These are phyloP conservation scores for Crithidia sp. DNA, from an alignment of 208 protist genomes.

Conservation along the genomic window DNA sequence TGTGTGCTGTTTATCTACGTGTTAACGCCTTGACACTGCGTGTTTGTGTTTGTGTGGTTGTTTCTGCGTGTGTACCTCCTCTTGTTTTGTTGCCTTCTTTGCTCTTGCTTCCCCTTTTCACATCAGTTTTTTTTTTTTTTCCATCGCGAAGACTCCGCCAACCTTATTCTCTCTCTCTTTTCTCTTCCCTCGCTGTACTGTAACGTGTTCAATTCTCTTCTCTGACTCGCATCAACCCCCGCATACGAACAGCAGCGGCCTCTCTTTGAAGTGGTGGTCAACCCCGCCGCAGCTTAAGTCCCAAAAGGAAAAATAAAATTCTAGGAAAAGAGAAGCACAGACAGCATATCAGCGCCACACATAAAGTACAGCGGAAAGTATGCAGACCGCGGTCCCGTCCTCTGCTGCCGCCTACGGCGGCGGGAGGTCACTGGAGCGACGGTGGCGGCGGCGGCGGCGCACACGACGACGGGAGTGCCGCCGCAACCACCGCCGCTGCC, in stretches of 20 bases:
- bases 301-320: background rate
- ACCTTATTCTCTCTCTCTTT: background rate
- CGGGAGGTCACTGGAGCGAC: constrained; percentile 17
- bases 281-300: too few species aligned
- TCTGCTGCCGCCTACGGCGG: background rate
- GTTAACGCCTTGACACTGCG: too few species aligned
- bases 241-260: too few species aligned
- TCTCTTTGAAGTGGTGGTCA: too few species aligned
- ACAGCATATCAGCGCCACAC: too few species aligned
- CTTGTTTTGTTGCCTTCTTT: background rate
- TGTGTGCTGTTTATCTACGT: too few species aligned
- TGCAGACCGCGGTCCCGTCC: background rate
- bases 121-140: background rate
- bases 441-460: background rate
- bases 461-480: background rate
- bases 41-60: too few species aligned
- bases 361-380: background rate
- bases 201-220: too few species aligned
- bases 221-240: too few species aligned
- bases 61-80: background rate
- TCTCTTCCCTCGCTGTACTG: background rate
- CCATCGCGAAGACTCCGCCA: too few species aligned
- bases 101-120: background rate
- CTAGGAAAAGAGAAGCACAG: background rate
- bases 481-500: background rate